Conservation (phyloP, 129 eudicot species). For the Apium graveolens region DNA sequence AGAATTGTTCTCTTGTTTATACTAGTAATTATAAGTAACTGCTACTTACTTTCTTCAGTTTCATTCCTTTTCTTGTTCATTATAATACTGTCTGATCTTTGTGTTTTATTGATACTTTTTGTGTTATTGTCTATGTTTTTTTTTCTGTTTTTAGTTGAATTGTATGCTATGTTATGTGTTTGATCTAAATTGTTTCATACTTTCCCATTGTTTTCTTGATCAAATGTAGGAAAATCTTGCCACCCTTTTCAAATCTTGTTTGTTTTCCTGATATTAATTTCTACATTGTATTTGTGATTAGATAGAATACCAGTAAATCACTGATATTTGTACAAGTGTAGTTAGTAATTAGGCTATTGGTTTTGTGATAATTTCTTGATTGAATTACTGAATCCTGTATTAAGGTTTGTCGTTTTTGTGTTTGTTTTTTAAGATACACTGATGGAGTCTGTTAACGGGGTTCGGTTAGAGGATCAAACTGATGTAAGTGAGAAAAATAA, state of each 20-base stretch:
- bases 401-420: neutral
- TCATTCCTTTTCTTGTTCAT: constrained; percentile 1
- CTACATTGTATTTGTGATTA: neutral
- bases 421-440: neutral
- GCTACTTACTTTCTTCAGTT: neutral
- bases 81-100: constrained; percentile 21
- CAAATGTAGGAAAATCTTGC: neutral
- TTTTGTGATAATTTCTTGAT: neutral
- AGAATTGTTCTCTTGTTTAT: neutral
- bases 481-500: constrained; percentile 27
- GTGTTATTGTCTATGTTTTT: neutral
- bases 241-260: neutral
- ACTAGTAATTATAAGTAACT: neutral
- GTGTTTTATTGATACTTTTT: neutral
- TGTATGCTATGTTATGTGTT: neutral
- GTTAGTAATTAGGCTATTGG: neutral
- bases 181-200: neutral
- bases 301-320: neutral
- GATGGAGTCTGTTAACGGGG: constrained; percentile 74
- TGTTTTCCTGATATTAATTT: neutral
- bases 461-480: constrained; percentile 42
- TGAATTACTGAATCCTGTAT: neutral
- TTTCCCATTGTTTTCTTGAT: neutral
- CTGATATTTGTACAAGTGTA: neutral
- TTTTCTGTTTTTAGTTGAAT: neutral